These are phyloP conservation scores for Cymbopogon citratus DNA, from an alignment of 176 grass and related monocot genomes.

Conservation along the genomic window DNA sequence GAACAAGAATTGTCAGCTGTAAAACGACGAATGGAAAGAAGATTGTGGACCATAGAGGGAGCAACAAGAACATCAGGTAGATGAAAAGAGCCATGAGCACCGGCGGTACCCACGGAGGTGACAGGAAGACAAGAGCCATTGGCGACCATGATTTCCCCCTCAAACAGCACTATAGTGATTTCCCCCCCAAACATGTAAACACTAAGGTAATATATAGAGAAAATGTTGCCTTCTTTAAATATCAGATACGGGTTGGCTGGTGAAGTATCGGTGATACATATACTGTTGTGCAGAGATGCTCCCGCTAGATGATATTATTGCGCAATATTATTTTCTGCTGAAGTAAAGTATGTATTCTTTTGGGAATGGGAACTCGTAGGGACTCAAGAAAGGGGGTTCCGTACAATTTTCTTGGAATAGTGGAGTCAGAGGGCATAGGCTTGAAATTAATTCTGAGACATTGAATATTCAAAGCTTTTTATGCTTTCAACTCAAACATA, in stretches of 20 bases:
- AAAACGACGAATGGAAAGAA: too few relatives aligned
- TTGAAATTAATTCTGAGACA: conserved; percentile 1
- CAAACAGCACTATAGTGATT: not conserved
- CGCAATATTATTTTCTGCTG: not conserved
- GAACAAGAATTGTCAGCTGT: too few relatives aligned
- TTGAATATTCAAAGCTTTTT: not conserved
- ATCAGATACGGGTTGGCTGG: not conserved
- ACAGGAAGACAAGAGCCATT: too few relatives aligned
- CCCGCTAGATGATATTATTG: not conserved
- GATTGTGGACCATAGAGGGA: too few relatives aligned
- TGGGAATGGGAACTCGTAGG: not conserved
- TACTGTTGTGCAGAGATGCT: not conserved
- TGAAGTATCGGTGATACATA: not conserved
- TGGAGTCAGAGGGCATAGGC: not conserved
- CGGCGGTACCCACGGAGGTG: too few relatives aligned
- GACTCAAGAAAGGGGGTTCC: not conserved
- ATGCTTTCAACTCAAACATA: conserved; percentile 6
- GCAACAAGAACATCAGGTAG: too few relatives aligned
- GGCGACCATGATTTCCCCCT: too few relatives aligned
- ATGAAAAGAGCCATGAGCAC: too few relatives aligned
- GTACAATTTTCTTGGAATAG: conserved; percentile 5
- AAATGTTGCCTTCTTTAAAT: not conserved
- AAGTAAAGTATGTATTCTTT: conserved; percentile 6
- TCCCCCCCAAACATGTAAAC: not conserved
- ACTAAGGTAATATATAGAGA: not conserved